A percentile compares a stretch with the other conserved stretches of the same genome.
Evolutionary conservation across 2,329 filamentous ascomycete species (phyloP).

Genomic region (Cladosporium sp.): DNA sequence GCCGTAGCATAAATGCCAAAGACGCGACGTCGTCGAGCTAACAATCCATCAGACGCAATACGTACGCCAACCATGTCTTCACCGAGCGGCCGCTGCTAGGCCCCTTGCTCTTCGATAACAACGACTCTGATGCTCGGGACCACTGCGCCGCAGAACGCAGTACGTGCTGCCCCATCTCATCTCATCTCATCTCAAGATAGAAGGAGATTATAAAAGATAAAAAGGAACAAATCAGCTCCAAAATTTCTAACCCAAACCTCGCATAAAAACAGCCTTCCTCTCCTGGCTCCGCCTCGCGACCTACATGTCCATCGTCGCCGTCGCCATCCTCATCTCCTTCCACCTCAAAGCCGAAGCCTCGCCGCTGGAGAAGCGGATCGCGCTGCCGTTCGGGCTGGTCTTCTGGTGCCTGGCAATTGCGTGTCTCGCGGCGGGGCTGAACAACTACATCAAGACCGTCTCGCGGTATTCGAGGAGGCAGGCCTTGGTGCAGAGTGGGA

Average conservation of each 20-base stretch:
- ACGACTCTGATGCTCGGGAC: conserved; percentile 71
- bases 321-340: conserved; percentile 91
- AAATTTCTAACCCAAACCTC: background rate
- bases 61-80: conserved; percentile 52
- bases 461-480: conserved; percentile 75
- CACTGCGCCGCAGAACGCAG: conserved; percentile 78
- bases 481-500: conserved; percentile 88
- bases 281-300: conserved; percentile 87
- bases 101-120: conserved; percentile 71
- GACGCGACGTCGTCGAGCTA: background rate
- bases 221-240: background rate
- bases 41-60: conserved; percentile 37
- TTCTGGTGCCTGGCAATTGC: conserved; percentile 82
- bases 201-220: background rate
- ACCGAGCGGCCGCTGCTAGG: conserved; percentile 63
- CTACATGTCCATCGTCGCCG: conserved; percentile 85
- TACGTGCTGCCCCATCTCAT: conserved; percentile 28
- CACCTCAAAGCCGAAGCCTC: conserved; percentile 77
- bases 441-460: conserved; percentile 83
- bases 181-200: background rate
- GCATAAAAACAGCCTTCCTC: conserved; percentile 62
- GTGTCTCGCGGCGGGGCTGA: conserved; percentile 75
- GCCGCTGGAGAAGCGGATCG: conserved; percentile 69
- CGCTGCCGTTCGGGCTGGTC: conserved; percentile 78
- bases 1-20: background rate